A percentile compares a stretch with the other conserved stretches of the same genome.
Evolutionary conservation across 306 rosid genomes (phyloP).

Genomic region (Prunus mira): DNA sequence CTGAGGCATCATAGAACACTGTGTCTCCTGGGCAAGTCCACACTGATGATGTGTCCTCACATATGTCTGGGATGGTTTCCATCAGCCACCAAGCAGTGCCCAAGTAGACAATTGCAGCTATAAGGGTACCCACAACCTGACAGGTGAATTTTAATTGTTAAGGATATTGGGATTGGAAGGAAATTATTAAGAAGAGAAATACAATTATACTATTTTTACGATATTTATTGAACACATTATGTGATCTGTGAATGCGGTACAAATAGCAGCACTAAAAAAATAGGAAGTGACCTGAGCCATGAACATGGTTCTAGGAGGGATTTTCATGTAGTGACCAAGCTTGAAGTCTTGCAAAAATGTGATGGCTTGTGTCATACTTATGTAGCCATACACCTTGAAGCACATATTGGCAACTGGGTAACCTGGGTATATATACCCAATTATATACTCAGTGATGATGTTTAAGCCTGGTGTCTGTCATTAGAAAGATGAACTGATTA

Average conservation of each 20-base stretch:
- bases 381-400: constrained; percentile 91
- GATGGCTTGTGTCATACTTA: constrained; percentile 84
- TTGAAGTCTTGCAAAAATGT: constrained; percentile 91
- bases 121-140: constrained; percentile 73
- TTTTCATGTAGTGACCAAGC: constrained; percentile 97
- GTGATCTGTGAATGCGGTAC: too few species aligned
- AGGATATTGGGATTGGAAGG: background rate
- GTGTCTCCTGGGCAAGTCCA: constrained; percentile 90
- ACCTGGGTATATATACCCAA: constrained; percentile 89
- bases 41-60: constrained; percentile 62
- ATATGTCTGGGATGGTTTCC: constrained; percentile 81
- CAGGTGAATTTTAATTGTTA: background rate
- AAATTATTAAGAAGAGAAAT: too few species aligned
- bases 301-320: constrained; percentile 93
- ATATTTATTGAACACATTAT: too few species aligned
- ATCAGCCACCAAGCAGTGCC: constrained; percentile 93
- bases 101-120: constrained; percentile 63
- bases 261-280: background rate
- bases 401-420: constrained; percentile 98
- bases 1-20: constrained; percentile 89
- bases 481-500: background rate
- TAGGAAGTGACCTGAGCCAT: constrained; percentile 76
- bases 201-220: too few species aligned
- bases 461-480: constrained; percentile 76
- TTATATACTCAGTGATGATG: constrained; percentile 81